Conservation (phyloP, 768 basidiomycete genomes). For the Trichaptum fuscoviolaceum region DNA sequence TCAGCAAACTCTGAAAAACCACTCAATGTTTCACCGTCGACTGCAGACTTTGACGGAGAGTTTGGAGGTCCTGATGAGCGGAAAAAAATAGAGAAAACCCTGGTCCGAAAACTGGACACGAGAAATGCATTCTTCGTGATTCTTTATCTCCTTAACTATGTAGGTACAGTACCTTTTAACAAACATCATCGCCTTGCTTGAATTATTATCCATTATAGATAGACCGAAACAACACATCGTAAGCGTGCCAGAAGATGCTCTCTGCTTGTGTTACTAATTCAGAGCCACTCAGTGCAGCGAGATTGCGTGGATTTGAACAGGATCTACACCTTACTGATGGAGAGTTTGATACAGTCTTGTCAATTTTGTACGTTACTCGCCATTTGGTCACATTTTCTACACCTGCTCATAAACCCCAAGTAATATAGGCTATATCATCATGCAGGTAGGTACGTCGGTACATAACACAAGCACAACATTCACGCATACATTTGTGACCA, state of each 20-base stretch:
- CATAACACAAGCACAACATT: background rate
- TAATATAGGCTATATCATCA: slow-evolving; percentile 20
- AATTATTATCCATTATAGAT: slow-evolving; percentile 33
- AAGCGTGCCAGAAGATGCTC: slow-evolving; percentile 16
- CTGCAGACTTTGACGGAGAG: slow-evolving; percentile 22
- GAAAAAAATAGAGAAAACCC: slow-evolving; percentile 34
- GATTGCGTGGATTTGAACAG: slow-evolving; percentile 20
- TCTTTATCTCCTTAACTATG: slow-evolving; percentile 44
- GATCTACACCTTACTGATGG: slow-evolving; percentile 21
- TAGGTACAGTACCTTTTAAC: slow-evolving; percentile 14
- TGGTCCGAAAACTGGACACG: slow-evolving; percentile 38
- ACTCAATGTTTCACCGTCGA: background rate
- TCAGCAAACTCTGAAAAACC: background rate
- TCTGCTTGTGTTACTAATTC: background rate
- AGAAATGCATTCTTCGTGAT: slow-evolving; percentile 39
- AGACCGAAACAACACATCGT: slow-evolving; percentile 70
- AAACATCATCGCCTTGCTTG: background rate
- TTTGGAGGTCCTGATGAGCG: slow-evolving; percentile 35
- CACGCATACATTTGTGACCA: background rate
- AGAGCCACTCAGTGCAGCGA: slow-evolving; percentile 9
- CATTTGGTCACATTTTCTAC: background rate
- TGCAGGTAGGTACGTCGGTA: slow-evolving; percentile 14
- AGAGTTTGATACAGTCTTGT: slow-evolving; percentile 20
- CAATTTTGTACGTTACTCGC: slow-evolving; percentile 18
- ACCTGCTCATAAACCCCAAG: background rate